These are phyloP conservation scores for Fusarium sacchari DNA, from an alignment of 2,329 filamentous ascomycete species.

Conservation along the genomic window DNA sequence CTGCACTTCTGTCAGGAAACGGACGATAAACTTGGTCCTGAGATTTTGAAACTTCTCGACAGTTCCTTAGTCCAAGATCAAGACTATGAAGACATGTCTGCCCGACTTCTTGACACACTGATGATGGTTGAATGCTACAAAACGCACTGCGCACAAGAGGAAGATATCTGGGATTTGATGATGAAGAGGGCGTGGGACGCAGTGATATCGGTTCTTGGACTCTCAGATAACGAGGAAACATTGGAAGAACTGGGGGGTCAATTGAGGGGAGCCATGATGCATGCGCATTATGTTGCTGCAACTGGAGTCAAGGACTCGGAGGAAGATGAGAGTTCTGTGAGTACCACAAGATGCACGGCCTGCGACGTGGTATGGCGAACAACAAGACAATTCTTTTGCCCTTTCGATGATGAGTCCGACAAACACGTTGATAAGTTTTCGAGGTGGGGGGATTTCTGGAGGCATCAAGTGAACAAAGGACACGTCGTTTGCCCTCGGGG, in stretches of 20 bases:
- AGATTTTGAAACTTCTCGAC: fast-evolving
- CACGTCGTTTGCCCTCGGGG: too few species aligned
- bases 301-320: background rate
- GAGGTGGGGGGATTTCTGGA: background rate
- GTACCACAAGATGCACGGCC: fast-evolving
- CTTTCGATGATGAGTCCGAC: fast-evolving
- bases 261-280: background rate
- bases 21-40: fast-evolving
- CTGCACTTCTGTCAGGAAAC: background rate
- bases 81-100: fast-evolving
- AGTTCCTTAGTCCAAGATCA: fast-evolving
- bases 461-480: fast-evolving
- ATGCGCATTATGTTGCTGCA: background rate
- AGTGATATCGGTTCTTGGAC: fast-evolving
- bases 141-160: background rate
- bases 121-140: background rate
- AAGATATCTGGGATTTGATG: background rate
- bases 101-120: fast-evolving
- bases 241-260: fast-evolving
- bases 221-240: fast-evolving
- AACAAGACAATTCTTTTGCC: fast-evolving
- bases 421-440: fast-evolving
- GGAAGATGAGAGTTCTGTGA: fast-evolving
- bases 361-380: background rate
- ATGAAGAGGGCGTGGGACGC: background rate